Evolutionary conservation across 441 rosid genomes (phyloP).

Genomic region (Syzygium syzygioides): DNA sequence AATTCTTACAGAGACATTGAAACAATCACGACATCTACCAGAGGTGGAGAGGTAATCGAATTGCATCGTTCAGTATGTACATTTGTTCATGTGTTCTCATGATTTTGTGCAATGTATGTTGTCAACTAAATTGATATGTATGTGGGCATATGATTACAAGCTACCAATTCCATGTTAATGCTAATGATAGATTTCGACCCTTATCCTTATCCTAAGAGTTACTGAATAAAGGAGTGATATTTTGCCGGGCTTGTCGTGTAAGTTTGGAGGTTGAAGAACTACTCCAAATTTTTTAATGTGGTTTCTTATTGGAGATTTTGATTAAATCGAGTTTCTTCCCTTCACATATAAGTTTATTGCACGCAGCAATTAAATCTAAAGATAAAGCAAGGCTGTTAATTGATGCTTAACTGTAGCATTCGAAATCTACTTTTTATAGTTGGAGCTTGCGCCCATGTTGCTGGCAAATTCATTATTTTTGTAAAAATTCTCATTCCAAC

Average conservation of each 20-base stretch:
- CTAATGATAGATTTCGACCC: neutral
- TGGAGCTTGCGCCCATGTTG: neutral
- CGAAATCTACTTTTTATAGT: neutral
- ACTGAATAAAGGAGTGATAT: neutral
- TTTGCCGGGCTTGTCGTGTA: neutral
- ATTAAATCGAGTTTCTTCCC: neutral
- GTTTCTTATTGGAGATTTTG: neutral
- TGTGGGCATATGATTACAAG: neutral
- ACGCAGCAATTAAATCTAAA: neutral
- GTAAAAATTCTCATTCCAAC: neutral
- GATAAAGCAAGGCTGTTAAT: neutral
- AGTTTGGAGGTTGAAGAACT: neutral
- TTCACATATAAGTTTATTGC: neutral
- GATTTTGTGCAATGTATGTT: neutral
- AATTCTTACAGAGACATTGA: constrained; percentile 45
- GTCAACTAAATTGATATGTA: neutral
- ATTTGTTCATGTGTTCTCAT: neutral
- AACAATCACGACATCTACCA: constrained; percentile 42
- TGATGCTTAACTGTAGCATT: neutral
- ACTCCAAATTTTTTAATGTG: neutral
- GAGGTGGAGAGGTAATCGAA: constrained; percentile 62
- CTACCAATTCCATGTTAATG: neutral
- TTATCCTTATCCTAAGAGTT: neutral
- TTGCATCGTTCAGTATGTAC: neutral
- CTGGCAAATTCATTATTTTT: neutral